Base-by-base conservation (phyloP, 2,329 filamentous ascomycete genomes). In the Phyllosticta paracitricarpa region DNA sequence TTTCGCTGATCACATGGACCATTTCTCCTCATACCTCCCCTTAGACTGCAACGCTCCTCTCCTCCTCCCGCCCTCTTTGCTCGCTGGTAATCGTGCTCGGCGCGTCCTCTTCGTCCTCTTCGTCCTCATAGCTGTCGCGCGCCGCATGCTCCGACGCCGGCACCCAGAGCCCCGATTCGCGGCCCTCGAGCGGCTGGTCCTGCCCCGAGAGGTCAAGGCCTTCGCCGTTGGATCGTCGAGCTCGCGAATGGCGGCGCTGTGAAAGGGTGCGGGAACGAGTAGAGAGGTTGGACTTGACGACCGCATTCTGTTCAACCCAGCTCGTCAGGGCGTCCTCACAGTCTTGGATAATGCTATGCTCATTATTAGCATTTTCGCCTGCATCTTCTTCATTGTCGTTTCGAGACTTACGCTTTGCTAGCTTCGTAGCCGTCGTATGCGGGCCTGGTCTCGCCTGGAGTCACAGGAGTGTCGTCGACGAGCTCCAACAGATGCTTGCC, bases 381-480 rank as follows among this genome's bases (percentile, higher is more conserved):
- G 35, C 10, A 40, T 55, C 40, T 6, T 35, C 53, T 4, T 35
- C 51, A 40, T 24, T 7, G 30, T 4, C 9, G 4, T 24, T 33
- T n/a, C 9, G 12, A 22, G 51, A 75, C 76, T 63, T 76, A 81
- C 78, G 84, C 93, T 79, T 97, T 97, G 83, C 90, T 96, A 64
- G 92, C 92, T 75, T 99, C 94, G 73, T 99, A 99, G 64, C 94
- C 94, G 71, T 99, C 94, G 72, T 99, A 99, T 1, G 94, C 92
- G 59, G 90, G 85, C 65, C 94, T 89, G 22, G 93, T 97, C 82
- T 99, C 94, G 68, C 94, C 94, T 25, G 94, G 94, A 5, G 94
- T 99, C 61, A 99, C 94, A 1, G 94, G 94, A 6, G 89, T 95
- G 73, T 99, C 94, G 72, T 99, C 94, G 66, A 99, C 87, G 55